Evolutionary conservation across 2,329 filamentous ascomycete genomes (phyloP).

Genomic region (Metarhizium brunneum): DNA sequence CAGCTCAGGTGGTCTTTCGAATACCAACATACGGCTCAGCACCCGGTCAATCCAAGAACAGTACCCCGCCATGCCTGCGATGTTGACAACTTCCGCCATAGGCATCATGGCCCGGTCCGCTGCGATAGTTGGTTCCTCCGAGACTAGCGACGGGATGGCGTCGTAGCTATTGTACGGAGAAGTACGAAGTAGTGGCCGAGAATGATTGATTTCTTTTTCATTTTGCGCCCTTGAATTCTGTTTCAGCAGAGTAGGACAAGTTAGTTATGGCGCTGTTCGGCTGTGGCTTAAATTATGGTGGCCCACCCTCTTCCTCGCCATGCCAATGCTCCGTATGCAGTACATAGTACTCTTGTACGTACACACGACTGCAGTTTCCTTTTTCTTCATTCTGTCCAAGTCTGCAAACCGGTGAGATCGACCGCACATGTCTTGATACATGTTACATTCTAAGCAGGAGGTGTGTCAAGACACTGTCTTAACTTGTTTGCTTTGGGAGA

Average conservation of each 20-base stretch:
- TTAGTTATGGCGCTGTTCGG: not conserved
- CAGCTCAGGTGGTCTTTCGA: no score
- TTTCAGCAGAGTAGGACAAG: not conserved
- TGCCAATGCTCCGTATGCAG: not conserved
- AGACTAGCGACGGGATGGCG: not conserved
- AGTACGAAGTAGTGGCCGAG: not conserved
- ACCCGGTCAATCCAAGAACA: no score
- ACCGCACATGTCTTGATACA: not conserved
- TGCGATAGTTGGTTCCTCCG: not conserved
- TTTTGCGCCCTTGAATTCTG: not conserved
- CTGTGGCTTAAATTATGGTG: not conserved
- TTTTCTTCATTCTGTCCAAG: not conserved
- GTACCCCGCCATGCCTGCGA: not conserved
- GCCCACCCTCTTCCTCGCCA: not conserved
- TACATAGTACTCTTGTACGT: not conserved
- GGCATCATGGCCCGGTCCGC: not conserved
- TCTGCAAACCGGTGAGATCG: not conserved
- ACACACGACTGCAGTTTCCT: not conserved
- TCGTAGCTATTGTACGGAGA: not conserved
- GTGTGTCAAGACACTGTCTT: constrained; percentile 1
- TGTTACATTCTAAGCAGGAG: not conserved
- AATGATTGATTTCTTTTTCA: not conserved
- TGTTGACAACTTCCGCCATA: not conserved
- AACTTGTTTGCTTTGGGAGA: not conserved
- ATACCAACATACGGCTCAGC: no score